Percentiles rank a stretch among this genome's conserved stretches.
Evolutionary conservation across 1,284 basidiomycete genomes (phyloP).

Genomic region (Ganoderma meredithae): DNA sequence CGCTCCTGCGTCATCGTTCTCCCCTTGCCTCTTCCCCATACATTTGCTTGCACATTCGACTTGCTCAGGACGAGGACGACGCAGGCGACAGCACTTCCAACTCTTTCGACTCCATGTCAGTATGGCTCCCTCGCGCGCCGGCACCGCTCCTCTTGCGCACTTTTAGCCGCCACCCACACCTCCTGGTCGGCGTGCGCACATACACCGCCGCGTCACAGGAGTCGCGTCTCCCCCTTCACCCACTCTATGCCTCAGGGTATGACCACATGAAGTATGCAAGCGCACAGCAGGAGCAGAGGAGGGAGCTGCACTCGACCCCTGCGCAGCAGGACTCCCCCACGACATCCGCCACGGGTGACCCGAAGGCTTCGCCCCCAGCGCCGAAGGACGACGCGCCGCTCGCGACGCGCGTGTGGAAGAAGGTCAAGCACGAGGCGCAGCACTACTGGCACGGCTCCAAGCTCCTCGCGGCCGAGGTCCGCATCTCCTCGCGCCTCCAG

Average conservation of each 20-base stretch:
- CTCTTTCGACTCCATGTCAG: conserved; percentile 37
- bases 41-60: background rate
- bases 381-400: conserved; percentile 62
- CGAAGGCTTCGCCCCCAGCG: conserved; percentile 59
- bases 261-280: background rate
- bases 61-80: conserved; percentile 16
- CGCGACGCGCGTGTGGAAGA: conserved; percentile 79
- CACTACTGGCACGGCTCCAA: conserved; percentile 99
- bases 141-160: conserved; percentile 53
- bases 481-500: conserved; percentile 88
- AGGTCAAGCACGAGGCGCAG: conserved; percentile 93
- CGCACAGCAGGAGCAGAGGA: background rate
- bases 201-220: conserved; percentile 25
- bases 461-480: conserved; percentile 93
- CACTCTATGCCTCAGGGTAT: conserved; percentile 19
- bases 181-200: conserved; percentile 35
- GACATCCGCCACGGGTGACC: conserved; percentile 29
- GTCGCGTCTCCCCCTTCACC: conserved; percentile 27
- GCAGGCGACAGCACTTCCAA: conserved; percentile 14
- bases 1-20: conserved; percentile 28
- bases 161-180: conserved; percentile 37
- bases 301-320: conserved; percentile 24
- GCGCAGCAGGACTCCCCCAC: conserved; percentile 28
- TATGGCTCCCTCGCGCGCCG: conserved; percentile 48
- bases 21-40: background rate